Evolutionary conservation across 805 yeast species (phyloP), one percentile per base, ranked within the genome.

Genomic region (Hermanozyma aechmeae): DNA sequence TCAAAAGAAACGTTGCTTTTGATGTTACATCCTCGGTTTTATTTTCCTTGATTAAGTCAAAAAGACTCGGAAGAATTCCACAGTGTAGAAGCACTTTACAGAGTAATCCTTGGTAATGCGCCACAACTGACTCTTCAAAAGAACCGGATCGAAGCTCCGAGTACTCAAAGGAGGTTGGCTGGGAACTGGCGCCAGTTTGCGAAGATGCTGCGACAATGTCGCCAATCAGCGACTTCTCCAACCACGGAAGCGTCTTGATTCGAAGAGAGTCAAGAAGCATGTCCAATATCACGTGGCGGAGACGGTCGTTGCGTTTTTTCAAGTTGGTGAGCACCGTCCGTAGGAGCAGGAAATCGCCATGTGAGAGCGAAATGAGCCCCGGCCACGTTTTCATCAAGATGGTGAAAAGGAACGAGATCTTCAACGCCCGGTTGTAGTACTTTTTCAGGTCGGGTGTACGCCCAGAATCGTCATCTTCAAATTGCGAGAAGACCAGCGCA

Each of bases 401-500:
- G 0, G 80, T 56, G 2, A 89, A 50, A 6, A 84, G 60, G 24
- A 70, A 64, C 0, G 86, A 72, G 10, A 74, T 59, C 34, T 66
- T 69, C 33, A 78, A 79, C 16, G 85, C 56, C 38, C 66, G 72
- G 22, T 38, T 27, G 26, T 40, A 30, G 18, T 37, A 29, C 31
- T 24, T 39, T 13, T 33, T 33, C 5, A 10, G 7, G 16, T 12
- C 10, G 9, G 34, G 27, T 3, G 23, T 22, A 10, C 27, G 32
- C 9, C 35, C 37, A 4, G 26, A 35, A 18, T 37, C 48, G 25
- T 40, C 25, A 29, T 39, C 34, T 22, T 70, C 76, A 12, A 70
- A 56, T 24, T 77, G 86, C 11, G 92, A 75, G 42, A 82, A 80
- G n/a, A 80, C 69, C 0, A 87, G 68, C 1, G 83, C 56, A 6